Evolutionary conservation across 1,139 yeast genomes (phyloP), one percentile per base, ranked within the genome.

Genomic region (Geotrichum cucujoidarum): DNA sequence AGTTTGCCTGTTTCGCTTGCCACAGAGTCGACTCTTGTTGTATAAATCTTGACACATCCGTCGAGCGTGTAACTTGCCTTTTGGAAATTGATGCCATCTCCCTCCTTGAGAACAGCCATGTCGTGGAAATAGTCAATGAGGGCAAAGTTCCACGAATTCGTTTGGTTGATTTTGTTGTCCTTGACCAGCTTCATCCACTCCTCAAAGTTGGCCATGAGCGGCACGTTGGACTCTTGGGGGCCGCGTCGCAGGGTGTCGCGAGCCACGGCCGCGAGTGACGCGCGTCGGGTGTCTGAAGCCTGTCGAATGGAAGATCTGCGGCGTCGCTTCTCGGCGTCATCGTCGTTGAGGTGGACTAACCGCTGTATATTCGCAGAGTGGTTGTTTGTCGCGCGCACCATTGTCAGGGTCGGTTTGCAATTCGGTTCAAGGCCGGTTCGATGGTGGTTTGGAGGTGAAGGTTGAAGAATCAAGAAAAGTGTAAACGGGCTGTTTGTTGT

Each of bases 101-200:
- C 85, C 40, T 73, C 76, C 53, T 74, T 71, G 17, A 82, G 68
- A 40, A 85, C 74, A 16, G 80, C 71, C 67, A 81, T 69, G 55
- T 81, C 88, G 56, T 81, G 84, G 66, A 84, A 92, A 64, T 83
- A 90, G 62, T 89, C 97, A 59, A 90, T 90, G 61, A 90, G 73
- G 0, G 92, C 95, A 61, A 86, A 81, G 57, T 85, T 84, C 96
- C 95, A 85, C 52, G 80, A 71, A 55, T 76, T 76, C 50, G 77
- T 71, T 2, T 78, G 71, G 40, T 69, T 72, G 57, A 72, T 70
- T 53, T 72, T 70, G 64, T 88, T 89, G 62, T 86, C 95, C 1
- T 95, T 85, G 13, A 94, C 88, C 67, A 85, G 74, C 62, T 81
- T 84, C 73, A 88, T 85, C 89, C 95, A 85, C 66, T 86, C 92